Base-by-base conservation (phyloP, 306 rosid genomes). In the Cucurbita pepo region DNA sequence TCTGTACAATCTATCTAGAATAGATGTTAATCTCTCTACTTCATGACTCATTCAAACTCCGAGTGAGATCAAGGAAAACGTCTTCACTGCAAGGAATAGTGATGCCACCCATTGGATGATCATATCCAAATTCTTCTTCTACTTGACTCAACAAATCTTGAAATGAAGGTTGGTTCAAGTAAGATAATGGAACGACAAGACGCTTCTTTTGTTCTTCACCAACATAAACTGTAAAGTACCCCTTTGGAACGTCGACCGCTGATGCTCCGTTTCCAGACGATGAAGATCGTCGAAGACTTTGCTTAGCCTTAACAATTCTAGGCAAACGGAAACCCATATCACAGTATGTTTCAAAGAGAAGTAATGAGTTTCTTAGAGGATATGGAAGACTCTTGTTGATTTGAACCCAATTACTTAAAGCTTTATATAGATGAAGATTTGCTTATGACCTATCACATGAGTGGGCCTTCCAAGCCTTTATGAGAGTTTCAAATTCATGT, bases 41-140 rank as follows among this genome's bases (percentile, higher is more conserved):
- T 56, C 69, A 47, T 45, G 21, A 47, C 1, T 25, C 50, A 15
- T 41, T 71, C 50, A 18, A 54, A 8, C 75, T 37, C 1, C 1
- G 40, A 57, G 76, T 75, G 71, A 82, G 60, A 48, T 36, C 22
- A 0, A 45, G 18, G 43, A 67, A 67, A 21, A 22, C 2, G 9
- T 25, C 19, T 22, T 67, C 41, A 8, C 7, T 36, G 69, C 82
- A 82, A 3, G 86, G 81, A 58, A 84, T 75, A 55, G 77, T 81
- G 19, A 84, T 78, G 34, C 84, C 85, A 9, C 81, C 83, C n/a
- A 14, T 75, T 9, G 85, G 85, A 79, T 84, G 79, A 77, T 77
- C 58, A 75, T 70, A 81, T 60, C 88, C 82, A n/a, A 74, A 81
- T 71, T 81, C 82, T 72, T 83, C 75, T 56, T 77, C 79, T 2